These are phyloP conservation scores for Paraphoma sp. DNA, from an alignment of 2,329 filamentous ascomycete genomes.

Conservation along the genomic window DNA sequence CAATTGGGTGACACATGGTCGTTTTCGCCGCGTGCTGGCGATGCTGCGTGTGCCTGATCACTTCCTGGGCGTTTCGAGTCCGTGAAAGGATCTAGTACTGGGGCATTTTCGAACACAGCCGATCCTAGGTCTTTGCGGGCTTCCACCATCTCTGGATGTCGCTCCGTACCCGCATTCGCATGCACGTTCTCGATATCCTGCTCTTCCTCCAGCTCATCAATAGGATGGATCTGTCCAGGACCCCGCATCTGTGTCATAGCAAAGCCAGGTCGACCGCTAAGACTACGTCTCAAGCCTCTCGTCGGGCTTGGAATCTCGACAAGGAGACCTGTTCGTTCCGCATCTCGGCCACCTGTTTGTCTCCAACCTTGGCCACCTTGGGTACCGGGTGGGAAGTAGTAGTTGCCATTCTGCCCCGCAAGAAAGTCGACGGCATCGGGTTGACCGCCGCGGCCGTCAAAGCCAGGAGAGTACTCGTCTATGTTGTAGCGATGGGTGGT, in stretches of 20 bases:
- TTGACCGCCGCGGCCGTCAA: conserved; percentile 49
- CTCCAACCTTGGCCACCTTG: conserved; percentile 42
- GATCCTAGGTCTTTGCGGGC: conserved; percentile 15
- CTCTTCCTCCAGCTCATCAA: conserved; percentile 68
- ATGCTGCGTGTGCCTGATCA: conserved; percentile 27
- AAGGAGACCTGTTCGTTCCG: conserved; percentile 55
- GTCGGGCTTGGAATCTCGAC: conserved; percentile 58
- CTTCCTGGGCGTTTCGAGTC: conserved; percentile 45
- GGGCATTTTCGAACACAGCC: conserved; percentile 37
- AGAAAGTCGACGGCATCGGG: conserved; percentile 46
- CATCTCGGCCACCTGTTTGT: conserved; percentile 40
- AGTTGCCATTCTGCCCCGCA: conserved; percentile 31
- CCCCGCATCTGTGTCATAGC: conserved; percentile 58
- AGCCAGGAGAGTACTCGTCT: conserved; percentile 45
- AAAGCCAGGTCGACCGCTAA: conserved; percentile 49
- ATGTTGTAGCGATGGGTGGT: conserved; percentile 55
- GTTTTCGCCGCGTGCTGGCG: not conserved
- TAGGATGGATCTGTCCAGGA: conserved; percentile 66
- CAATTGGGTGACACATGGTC: conserved; percentile 14
- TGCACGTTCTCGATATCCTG: conserved; percentile 23
- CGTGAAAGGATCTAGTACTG: conserved; percentile 50
- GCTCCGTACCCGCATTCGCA: conserved; percentile 20
- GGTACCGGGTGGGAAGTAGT: conserved; percentile 32
- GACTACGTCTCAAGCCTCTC: conserved; percentile 52
- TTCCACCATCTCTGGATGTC: conserved; percentile 35